Percentiles rank a stretch among this genome's conserved stretches.
phyloP scores from a whole-genome alignment of 768 basidiomycete genomes.

The Mycena alexandri region DNA sequence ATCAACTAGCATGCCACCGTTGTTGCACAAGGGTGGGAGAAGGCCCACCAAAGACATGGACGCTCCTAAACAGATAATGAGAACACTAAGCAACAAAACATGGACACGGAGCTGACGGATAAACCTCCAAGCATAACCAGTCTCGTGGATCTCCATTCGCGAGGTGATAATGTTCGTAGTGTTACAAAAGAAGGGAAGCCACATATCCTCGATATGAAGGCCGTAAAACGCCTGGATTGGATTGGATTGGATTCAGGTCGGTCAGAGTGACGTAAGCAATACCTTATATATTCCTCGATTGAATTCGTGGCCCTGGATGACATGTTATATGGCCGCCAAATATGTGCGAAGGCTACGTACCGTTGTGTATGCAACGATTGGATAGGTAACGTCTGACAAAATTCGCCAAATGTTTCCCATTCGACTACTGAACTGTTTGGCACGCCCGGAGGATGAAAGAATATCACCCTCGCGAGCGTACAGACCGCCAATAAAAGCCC shows the following conservation, averaged over 20 bases:
- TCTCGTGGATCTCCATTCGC: conserved; percentile 96
- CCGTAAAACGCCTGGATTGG: conserved; percentile 83
- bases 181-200: conserved; percentile 98
- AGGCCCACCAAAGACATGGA: conserved; percentile 98
- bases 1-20: conserved; percentile 92
- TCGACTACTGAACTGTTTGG: conserved; percentile 91
- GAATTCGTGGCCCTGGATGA: conserved; percentile 87
- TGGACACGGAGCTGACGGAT: conserved; percentile 68
- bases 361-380: conserved; percentile 93
- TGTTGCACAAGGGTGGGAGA: conserved; percentile 93
- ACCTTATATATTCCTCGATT: conserved; percentile 96
- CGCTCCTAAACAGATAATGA: conserved; percentile 67
- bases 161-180: conserved; percentile 97
- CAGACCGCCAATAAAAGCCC: conserved; percentile 91
- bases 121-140: conserved; percentile 98
- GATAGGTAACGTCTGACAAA: conserved; percentile 93
- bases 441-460: conserved; percentile 84
- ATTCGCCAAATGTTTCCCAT: conserved; percentile 97
- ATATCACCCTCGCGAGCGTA: conserved; percentile 96
- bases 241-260: conserved; percentile 22
- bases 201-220: conserved; percentile 97
- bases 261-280: background rate
- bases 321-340: background rate
- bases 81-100: conserved; percentile 15
- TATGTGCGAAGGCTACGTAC: conserved; percentile 46